Percentiles rank a stretch among this genome's conserved stretches.
phyloP scores from a whole-genome alignment of 306 rosid species.

The Mimosa bimucronata region DNA sequence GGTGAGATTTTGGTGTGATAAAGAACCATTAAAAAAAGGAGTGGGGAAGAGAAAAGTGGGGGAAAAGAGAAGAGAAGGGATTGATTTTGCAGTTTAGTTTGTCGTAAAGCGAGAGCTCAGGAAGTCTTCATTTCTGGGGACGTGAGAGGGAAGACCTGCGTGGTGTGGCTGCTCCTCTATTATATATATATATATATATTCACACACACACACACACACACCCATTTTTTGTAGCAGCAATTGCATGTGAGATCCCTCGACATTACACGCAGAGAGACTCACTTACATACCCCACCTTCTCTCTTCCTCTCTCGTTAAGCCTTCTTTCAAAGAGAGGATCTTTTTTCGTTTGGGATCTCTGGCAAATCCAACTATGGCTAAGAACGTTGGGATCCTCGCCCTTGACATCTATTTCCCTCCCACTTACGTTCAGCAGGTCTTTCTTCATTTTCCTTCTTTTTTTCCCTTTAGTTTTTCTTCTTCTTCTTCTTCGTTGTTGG shows the following conservation, averaged over 20 bases:
- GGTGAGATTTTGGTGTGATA: no score
- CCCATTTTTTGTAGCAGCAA: not conserved
- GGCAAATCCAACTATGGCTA: constrained; percentile 54
- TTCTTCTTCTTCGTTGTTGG: not conserved
- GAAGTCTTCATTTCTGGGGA: constrained; percentile 10
- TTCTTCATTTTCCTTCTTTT: constrained; percentile 6
- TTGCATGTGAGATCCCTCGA: constrained; percentile 31
- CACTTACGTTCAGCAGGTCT: constrained; percentile 80
- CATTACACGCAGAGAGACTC: not conserved
- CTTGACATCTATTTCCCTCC: constrained; percentile 94
- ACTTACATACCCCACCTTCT: not conserved
- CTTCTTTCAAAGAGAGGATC: not conserved
- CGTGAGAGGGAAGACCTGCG: not conserved
- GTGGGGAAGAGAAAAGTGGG: not conserved
- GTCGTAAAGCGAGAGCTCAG: constrained; percentile 17
- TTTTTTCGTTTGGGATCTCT: not conserved
- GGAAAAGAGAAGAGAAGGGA: not conserved
- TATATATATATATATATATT: not conserved
- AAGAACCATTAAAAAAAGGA: not conserved
- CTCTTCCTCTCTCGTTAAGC: not conserved
- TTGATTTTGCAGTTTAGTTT: not conserved
- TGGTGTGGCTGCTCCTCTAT: not conserved
- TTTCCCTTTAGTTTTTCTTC: not conserved
- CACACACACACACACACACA: no score
- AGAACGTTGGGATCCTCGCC: constrained; percentile 94